Conservation (phyloP, 306 rosid species). For the Elaeagnus macrophylla region DNA sequence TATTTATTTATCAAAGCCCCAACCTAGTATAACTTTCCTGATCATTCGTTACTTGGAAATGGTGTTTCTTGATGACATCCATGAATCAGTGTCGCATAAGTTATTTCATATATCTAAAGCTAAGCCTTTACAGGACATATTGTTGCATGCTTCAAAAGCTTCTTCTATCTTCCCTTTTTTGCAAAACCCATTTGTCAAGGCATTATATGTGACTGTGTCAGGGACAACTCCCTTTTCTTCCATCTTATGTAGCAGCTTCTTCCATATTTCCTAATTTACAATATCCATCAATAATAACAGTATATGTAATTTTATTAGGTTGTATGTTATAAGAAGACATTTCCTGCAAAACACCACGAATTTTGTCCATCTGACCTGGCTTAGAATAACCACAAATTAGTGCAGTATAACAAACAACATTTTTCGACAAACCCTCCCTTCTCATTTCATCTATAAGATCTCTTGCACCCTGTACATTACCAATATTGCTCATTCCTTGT, state of each 20-base stretch:
- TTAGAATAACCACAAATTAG: slow-evolving; percentile 62
- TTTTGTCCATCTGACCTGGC: slow-evolving; percentile 57
- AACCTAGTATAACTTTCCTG: slow-evolving; percentile 9
- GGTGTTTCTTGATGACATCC: slow-evolving; percentile 12
- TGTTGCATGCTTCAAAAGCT: slow-evolving; percentile 14
- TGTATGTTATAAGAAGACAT: slow-evolving; percentile 37
- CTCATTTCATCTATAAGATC: slow-evolving; percentile 48
- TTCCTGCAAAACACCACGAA: slow-evolving; percentile 29
- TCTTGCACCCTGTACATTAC: slow-evolving; percentile 46
- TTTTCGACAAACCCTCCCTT: slow-evolving; percentile 45
- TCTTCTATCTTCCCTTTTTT: not conserved
- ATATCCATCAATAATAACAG: slow-evolving; percentile 59
- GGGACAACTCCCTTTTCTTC: not conserved
- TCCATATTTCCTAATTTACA: slow-evolving; percentile 55
- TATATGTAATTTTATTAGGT: slow-evolving; percentile 61
- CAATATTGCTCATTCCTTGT: slow-evolving; percentile 57
- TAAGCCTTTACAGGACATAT: slow-evolving; percentile 26
- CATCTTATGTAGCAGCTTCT: slow-evolving; percentile 27
- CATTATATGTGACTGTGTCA: slow-evolving; percentile 1
- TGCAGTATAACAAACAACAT: slow-evolving; percentile 62
- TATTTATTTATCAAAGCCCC: not conserved
- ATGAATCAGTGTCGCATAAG: slow-evolving; percentile 34
- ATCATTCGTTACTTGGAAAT: not conserved
- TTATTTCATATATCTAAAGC: slow-evolving; percentile 40
- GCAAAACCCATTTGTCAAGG: slow-evolving; percentile 3